Base-by-base conservation (phyloP, 2,329 filamentous ascomycete species). In the Samsoniella hepiali region DNA sequence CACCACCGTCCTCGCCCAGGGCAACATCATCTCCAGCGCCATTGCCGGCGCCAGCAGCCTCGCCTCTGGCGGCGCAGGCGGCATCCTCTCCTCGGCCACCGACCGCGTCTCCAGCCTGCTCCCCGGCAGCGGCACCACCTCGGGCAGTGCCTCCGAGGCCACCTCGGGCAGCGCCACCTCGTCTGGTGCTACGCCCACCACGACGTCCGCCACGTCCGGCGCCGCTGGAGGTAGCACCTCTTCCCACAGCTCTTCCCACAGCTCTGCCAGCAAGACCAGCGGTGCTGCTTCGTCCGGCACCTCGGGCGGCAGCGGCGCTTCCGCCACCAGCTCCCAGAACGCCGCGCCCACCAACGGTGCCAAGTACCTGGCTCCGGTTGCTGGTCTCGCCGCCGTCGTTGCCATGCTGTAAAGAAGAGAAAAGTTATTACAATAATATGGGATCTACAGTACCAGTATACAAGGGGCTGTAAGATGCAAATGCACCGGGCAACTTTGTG, bases 301-400 rank as follows among this genome's bases (percentile, higher is more conserved):
- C 31, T 55, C 56, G 17, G 49, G 54, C 54, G n/a, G 61, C 34
- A 51, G 22, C 36, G 34, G 53, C 42, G 36, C 61, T 17, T 17
- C 58, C 11, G 36, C 63, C 34, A 50, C 50, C 6, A 31, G 40
- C 49, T n/a, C 62, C 13, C 29, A 27, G 9, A 57, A 44, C 42
- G 59, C 58, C 17, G 58, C 63, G 3, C 45, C 63, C 15, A 58
- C 59, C 54, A 58, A 53, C 49, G 59, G 32, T 7, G 59, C 53
- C 34, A 42, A 54, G 22, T 65, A 65, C 55, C 32, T 63, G n/a
- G 63, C 55, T 5, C 63, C 63, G 6, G 59, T 60, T 38, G 59
- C 55, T 22, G 63, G 58, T 50, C n/a, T 63, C 34, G 63, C 63
- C 10, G 63, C 54, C 29, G 63, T 59, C 29, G 49, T 65, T 50